Evolutionary conservation across 2,329 filamentous ascomycete species (phyloP).

Genomic region (Cytospora chrysosperma): DNA sequence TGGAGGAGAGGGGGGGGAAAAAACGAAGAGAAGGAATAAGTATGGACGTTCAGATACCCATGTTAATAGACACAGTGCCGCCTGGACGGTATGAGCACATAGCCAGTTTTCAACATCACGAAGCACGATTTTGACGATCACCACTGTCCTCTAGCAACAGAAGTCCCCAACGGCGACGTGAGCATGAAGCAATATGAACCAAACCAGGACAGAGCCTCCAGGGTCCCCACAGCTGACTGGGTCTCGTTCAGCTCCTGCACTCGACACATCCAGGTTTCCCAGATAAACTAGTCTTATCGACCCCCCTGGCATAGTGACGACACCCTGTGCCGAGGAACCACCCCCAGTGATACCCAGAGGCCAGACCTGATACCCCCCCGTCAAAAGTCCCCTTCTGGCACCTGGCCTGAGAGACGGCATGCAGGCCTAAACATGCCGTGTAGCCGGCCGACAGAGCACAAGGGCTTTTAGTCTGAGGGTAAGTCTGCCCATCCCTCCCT

Average conservation of each 20-base stretch:
- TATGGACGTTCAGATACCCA: slow-evolving; percentile 3
- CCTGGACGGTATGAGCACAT: background rate
- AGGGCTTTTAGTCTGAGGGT: slow-evolving; percentile 1
- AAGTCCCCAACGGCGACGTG: background rate
- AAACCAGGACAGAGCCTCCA: background rate
- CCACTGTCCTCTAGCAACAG: background rate
- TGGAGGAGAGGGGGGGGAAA: too few relatives aligned
- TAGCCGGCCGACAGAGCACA: slow-evolving; percentile 10
- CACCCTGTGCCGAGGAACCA: background rate
- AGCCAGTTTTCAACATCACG: background rate
- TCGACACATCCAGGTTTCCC: too few relatives aligned
- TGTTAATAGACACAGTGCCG: background rate
- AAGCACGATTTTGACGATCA: background rate
- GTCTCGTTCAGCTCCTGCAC: too few relatives aligned
- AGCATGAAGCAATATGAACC: background rate
- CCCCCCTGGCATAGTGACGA: slow-evolving; percentile 8
- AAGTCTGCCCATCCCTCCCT: background rate
- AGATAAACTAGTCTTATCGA: background rate
- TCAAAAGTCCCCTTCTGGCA: slow-evolving; percentile 6
- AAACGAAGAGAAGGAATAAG: background rate
- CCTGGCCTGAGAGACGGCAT: slow-evolving; percentile 10
- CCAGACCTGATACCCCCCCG: slow-evolving; percentile 7
- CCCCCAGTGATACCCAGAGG: background rate
- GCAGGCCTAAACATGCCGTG: slow-evolving; percentile 20
- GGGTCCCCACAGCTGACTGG: slow-evolving; percentile 1